Evolutionary conservation across 768 basidiomycete genomes (phyloP), one percentile per base, ranked within the genome.

Genomic region (Mycena metata): DNA sequence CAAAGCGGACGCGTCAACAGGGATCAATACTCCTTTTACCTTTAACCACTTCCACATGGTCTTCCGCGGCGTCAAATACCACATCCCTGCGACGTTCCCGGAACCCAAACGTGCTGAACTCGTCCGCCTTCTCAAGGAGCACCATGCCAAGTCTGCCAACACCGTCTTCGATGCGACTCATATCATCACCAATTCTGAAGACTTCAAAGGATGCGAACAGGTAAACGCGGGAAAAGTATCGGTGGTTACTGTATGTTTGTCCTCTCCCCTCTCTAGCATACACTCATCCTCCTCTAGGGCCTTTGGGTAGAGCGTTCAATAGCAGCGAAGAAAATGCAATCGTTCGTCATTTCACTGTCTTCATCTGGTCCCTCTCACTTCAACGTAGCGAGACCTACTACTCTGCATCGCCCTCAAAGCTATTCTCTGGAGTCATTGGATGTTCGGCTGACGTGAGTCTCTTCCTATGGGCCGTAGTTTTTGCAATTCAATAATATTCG

Each of bases 361-460:
- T n/a, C n/a, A 8, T 30, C 39, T n/a, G 10, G 17, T 23, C 35
- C 49, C n/a, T 45, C 51, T 69, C 45, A 69, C 8, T 13, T 5
- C 15, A n/a, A 11, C 24, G n/a, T 39, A 69, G 68, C 5, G 33
- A 52, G 5, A 77, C 84, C 17, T 88, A 82, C 75, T 96, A 90
- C 79, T 96, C 94, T 1, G 83, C 93, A 3, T 90, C 94, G 76
- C 92, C 92, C 0, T 76, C 85, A 0, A 87, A 89, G 83, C 84
- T 96, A 50, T 96, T 97, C 80, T 96, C 95, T 10, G 93, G 93
- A 2, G 84, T 96, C n/a, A 86, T 92, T 10, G 92, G 90, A 0
- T 91, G 90, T 72, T 88, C 90, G 6, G 84, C 88, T 10, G 90
- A 91, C 69, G 91, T 93, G 62, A 58, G 84, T 75, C 21, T 39